Evolutionary conservation across 192 early-diverging fungal genomes (phyloP).

Genomic region (Coemansia sp.): DNA sequence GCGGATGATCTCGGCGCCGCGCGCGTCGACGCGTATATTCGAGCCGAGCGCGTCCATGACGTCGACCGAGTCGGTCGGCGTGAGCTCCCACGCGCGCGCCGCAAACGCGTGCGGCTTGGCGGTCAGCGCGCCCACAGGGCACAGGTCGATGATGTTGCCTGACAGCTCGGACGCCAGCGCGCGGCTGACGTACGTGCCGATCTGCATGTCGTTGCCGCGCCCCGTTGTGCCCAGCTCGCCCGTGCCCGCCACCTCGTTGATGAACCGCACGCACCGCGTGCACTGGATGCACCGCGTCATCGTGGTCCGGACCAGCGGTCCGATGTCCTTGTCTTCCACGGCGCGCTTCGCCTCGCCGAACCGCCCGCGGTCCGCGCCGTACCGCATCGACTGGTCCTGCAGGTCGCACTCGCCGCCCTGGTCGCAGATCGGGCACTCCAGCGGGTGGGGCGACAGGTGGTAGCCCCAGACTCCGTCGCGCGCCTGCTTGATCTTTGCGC

Average conservation of each 20-base stretch:
- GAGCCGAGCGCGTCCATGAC: conserved; percentile 91
- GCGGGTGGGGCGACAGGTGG: conserved; percentile 92
- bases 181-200: conserved; percentile 91
- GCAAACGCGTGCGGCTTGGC: conserved; percentile 94
- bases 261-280: conserved; percentile 96
- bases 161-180: conserved; percentile 91
- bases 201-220: conserved; percentile 97
- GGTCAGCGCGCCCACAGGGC: conserved; percentile 96
- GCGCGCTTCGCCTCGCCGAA: conserved; percentile 93
- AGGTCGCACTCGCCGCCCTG: conserved; percentile 99
- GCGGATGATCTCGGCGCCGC: conserved; percentile 95
- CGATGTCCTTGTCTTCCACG: conserved; percentile 95
- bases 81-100: conserved; percentile 94
- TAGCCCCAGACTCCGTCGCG: conserved; percentile 93
- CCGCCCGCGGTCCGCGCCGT: conserved; percentile 89
- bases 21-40: conserved; percentile 93
- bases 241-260: conserved; percentile 96
- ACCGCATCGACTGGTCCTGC: conserved; percentile 96
- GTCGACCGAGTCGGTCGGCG: conserved; percentile 92
- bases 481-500: conserved; percentile 91
- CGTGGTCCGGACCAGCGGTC: conserved; percentile 90
- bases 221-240: conserved; percentile 93
- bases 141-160: conserved; percentile 95
- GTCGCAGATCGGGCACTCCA: conserved; percentile 98
- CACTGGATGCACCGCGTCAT: conserved; percentile 99